phyloP scores from a whole-genome alignment of 768 basidiomycete genomes.

The Tulasnella sp. region DNA sequence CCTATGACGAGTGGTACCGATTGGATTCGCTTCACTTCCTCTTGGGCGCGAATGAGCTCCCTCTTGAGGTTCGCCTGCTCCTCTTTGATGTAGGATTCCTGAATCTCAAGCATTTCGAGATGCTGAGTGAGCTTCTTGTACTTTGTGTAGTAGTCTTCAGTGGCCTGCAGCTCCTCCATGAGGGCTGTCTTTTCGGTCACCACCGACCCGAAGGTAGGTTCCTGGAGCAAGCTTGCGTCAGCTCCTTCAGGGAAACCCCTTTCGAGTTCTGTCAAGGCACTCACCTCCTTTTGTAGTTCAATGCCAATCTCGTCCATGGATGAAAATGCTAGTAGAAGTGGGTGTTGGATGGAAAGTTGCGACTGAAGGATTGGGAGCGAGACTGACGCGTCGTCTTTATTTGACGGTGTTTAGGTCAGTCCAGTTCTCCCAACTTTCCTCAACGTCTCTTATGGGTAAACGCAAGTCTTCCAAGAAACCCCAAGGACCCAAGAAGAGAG shows the following conservation, averaged over 20 bases:
- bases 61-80: conserved; percentile 97
- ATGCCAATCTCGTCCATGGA: conserved; percentile 89
- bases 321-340: background rate
- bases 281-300: conserved; percentile 72
- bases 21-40: conserved; percentile 99
- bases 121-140: conserved; percentile 96
- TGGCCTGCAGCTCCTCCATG: conserved; percentile 73
- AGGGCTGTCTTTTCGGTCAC: conserved; percentile 85
- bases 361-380: background rate
- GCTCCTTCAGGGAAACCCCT: background rate
- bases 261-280: conserved; percentile 31
- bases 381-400: conserved; percentile 25
- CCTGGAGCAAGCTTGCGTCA: conserved; percentile 45
- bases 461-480: conserved; percentile 84
- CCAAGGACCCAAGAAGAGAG: conserved; percentile 56
- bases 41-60: conserved; percentile 96
- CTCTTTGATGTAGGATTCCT: conserved; percentile 97
- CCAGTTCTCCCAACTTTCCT: background rate
- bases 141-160: conserved; percentile 91
- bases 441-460: conserved; percentile 61
- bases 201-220: conserved; percentile 84
- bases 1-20: conserved; percentile 98
- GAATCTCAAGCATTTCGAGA: conserved; percentile 89
- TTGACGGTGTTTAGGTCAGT: background rate
- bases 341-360: background rate